These are phyloP conservation scores for Rachicladosporium sp. DNA, from an alignment of 2,329 filamentous ascomycete genomes.

Conservation along the genomic window DNA sequence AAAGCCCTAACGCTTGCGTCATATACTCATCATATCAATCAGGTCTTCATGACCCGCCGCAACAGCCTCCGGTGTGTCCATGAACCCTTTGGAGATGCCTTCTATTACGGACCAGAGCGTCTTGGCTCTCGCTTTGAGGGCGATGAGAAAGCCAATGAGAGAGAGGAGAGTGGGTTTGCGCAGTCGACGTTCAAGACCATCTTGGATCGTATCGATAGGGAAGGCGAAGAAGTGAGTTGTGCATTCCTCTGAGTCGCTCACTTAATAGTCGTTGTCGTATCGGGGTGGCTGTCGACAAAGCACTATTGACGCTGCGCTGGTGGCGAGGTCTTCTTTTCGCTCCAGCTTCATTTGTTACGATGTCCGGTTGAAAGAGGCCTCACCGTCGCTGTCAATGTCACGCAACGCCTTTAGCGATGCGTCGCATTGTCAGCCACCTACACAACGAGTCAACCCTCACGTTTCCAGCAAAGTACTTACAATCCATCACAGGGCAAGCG, in stretches of 20 bases:
- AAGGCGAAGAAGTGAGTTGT: slow-evolving; percentile 58
- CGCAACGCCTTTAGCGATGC: background rate
- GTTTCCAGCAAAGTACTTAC: background rate
- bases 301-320: too few relatives aligned
- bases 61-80: slow-evolving; percentile 75
- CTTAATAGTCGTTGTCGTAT: too few relatives aligned
- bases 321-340: too few relatives aligned
- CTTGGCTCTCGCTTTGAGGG: slow-evolving; percentile 66
- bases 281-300: too few relatives aligned
- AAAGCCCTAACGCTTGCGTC: too few relatives aligned
- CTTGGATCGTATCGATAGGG: slow-evolving; percentile 60
- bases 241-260: too few relatives aligned
- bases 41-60: slow-evolving; percentile 94
- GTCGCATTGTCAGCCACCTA: too few relatives aligned
- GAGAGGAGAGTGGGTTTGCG: slow-evolving; percentile 50
- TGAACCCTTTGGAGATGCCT: slow-evolving; percentile 93
- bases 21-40: slow-evolving; percentile 2
- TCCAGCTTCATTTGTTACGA: too few relatives aligned
- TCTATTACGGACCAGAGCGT: slow-evolving; percentile 88
- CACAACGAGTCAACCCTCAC: too few relatives aligned
- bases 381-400: background rate
- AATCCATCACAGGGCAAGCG: slow-evolving; percentile 60
- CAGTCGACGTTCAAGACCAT: slow-evolving; percentile 64
- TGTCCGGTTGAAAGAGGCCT: too few relatives aligned
- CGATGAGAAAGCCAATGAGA: slow-evolving; percentile 40